Evolutionary conservation across 495 filamentous ascomycete genomes (phyloP).

Genomic region (Neurospora sp.): DNA sequence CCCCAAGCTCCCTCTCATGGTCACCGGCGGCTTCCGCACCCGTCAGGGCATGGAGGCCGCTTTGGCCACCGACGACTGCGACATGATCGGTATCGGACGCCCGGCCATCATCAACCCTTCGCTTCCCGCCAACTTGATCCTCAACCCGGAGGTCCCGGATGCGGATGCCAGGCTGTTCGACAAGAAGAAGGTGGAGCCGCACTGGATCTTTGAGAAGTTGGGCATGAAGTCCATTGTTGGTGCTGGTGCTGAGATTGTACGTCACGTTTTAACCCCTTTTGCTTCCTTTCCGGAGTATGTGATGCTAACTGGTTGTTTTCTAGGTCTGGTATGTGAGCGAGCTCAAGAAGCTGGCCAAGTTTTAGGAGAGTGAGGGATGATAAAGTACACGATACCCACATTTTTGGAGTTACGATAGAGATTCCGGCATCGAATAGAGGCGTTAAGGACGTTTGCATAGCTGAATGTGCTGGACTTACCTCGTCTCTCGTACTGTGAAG

Average conservation of each 20-base stretch:
- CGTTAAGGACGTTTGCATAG: background rate
- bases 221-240: conserved; percentile 26
- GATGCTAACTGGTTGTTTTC: background rate
- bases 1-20: conserved; percentile 34
- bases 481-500: background rate
- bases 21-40: conserved; percentile 44
- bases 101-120: conserved; percentile 41
- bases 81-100: conserved; percentile 47
- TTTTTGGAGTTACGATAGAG: background rate
- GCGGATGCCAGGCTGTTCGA: conserved; percentile 35
- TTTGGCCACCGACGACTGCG: conserved; percentile 41
- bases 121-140: conserved; percentile 36
- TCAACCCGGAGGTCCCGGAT: conserved; percentile 43
- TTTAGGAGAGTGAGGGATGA: background rate
- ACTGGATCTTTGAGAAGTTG: conserved; percentile 24
- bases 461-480: background rate
- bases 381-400: background rate
- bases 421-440: background rate
- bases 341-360: background rate
- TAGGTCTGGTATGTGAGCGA: background rate
- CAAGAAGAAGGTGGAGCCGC: conserved; percentile 26
- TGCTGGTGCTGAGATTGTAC: background rate
- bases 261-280: background rate
- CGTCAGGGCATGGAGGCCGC: conserved; percentile 45
- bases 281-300: background rate